Conservation (phyloP, 73 alveolate genomes). For the Diophrys appendiculata region DNA sequence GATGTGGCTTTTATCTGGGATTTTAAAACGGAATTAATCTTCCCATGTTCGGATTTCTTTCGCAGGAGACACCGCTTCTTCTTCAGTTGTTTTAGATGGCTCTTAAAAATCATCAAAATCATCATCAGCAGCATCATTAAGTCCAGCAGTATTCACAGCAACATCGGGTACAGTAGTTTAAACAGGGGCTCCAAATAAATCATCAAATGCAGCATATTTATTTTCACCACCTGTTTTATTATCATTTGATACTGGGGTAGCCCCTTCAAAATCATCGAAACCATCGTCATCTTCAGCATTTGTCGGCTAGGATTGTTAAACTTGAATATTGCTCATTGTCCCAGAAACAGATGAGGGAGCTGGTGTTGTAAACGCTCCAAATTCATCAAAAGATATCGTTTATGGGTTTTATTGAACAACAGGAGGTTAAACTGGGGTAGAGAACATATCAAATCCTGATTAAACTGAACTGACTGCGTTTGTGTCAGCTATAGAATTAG, state of each 20-base stretch:
- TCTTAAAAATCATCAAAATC: not conserved
- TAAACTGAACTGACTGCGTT: too few relatives aligned
- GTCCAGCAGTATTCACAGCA: not conserved
- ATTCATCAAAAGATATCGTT: too few relatives aligned
- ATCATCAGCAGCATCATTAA: not conserved
- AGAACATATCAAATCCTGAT: too few relatives aligned
- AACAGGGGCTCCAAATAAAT: not conserved
- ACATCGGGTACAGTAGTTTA: too few relatives aligned
- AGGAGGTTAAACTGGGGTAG: too few relatives aligned
- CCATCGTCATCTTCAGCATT: not conserved
- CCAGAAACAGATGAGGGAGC: too few relatives aligned
- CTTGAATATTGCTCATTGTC: too few relatives aligned
- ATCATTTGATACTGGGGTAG: not conserved
- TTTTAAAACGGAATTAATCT: not conserved
- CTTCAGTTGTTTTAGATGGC: not conserved
- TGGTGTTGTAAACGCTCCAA: too few relatives aligned
- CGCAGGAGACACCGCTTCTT: not conserved
- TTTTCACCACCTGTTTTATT: not conserved
- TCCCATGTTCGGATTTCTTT: not conserved
- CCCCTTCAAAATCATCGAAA: not conserved
- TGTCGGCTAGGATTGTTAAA: not conserved
- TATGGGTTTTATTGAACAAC: too few relatives aligned
- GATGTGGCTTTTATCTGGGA: not conserved
- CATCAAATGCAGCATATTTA: not conserved
- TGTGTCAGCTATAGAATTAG: too few relatives aligned